phyloP scores from a whole-genome alignment of 176 grass and related monocot genomes.

The Paspalum notatum region DNA sequence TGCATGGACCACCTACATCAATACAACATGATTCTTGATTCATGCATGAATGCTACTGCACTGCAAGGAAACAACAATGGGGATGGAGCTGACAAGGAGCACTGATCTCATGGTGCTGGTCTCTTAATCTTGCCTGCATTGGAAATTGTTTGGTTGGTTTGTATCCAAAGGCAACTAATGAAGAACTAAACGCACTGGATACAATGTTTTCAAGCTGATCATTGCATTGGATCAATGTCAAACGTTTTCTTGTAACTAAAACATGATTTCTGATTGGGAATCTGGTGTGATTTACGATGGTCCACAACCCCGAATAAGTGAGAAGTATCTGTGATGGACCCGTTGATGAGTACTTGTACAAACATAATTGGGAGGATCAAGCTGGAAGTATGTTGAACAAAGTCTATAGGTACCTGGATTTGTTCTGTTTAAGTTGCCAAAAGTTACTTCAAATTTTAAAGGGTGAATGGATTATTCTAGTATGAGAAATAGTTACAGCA shows the following conservation, averaged over 20 bases:
- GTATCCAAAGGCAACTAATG: constrained; percentile 10
- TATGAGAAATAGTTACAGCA: not conserved
- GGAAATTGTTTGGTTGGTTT: constrained; percentile 12
- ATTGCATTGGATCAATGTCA: constrained; percentile 2
- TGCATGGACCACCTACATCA: constrained; percentile 34
- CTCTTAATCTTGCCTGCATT: constrained; percentile 31
- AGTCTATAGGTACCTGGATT: not conserved
- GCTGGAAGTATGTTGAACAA: not conserved
- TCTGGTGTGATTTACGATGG: not conserved
- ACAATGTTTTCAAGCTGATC: constrained; percentile 17
- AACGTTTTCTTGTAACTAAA: constrained; percentile 31
- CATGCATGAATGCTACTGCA: constrained; percentile 9
- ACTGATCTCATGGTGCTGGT: constrained; percentile 44
- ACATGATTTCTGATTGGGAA: constrained; percentile 4
- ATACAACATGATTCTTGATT: constrained; percentile 15
- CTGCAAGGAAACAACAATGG: constrained; percentile 19
- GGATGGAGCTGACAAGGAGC: constrained; percentile 33
- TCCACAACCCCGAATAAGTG: not conserved
- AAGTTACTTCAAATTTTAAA: not conserved
- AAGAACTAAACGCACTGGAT: not conserved
- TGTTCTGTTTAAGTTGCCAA: not conserved
- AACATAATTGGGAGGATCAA: not conserved
- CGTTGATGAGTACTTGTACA: not conserved
- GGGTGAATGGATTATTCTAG: not conserved
- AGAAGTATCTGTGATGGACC: not conserved